Conservation (phyloP, 2,329 filamentous ascomycete species). For the Penicillium occitanis region DNA sequence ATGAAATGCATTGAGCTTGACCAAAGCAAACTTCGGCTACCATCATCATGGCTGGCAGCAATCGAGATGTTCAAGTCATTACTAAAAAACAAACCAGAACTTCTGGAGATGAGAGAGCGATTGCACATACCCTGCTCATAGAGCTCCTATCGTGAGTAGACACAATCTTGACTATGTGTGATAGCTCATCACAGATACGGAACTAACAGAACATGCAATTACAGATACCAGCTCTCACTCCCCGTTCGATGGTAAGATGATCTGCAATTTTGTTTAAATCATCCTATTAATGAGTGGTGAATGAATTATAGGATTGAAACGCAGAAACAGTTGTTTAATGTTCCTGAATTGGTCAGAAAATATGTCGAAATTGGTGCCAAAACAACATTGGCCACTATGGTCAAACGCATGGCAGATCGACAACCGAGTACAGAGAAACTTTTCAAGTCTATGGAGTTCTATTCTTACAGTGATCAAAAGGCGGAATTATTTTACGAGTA, state of each 20-base stretch:
- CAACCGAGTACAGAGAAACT: not conserved
- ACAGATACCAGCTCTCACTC: constrained; percentile 88
- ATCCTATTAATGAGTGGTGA: not conserved
- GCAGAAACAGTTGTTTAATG: constrained; percentile 94
- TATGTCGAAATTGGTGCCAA: constrained; percentile 87
- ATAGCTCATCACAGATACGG: not conserved
- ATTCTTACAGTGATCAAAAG: constrained; percentile 95
- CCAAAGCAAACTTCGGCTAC: not conserved
- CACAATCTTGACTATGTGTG: not conserved
- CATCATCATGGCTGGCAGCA: not conserved
- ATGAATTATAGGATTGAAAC: constrained; percentile 72
- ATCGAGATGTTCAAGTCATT: not conserved
- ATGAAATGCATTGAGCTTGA: constrained; percentile 4
- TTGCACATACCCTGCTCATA: constrained; percentile 5
- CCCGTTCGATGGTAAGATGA: constrained; percentile 77
- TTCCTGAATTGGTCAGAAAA: constrained; percentile 91
- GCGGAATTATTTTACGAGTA: constrained; percentile 96
- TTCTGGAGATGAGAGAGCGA: not conserved
- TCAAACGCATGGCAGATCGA: constrained; percentile 11
- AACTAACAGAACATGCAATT: not conserved
- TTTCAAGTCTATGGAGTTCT: constrained; percentile 74
- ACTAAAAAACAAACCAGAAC: not conserved
- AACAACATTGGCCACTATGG: constrained; percentile 8
- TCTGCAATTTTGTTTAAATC: not conserved
- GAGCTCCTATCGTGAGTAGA: constrained; percentile 6